phyloP scores from a whole-genome alignment of 2,329 filamentous ascomycete genomes.

The Beauveria sp. region DNA sequence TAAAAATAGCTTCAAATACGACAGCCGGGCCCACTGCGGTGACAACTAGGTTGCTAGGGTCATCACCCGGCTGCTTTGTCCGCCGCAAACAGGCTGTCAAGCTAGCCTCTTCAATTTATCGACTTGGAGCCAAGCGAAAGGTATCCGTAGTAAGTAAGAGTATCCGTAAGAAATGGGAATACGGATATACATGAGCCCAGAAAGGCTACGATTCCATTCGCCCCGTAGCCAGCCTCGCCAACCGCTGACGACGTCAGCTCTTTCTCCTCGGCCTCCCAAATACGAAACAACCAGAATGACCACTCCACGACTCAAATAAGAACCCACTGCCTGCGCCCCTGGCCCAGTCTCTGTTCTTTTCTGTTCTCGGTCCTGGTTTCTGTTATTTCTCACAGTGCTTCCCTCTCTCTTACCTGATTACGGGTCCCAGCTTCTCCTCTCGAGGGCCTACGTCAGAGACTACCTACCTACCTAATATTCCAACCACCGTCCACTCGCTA shows the following conservation, averaged over 20 bases:
- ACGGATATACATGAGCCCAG: neutral
- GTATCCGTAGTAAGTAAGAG: too few species aligned
- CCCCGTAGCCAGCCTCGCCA: neutral
- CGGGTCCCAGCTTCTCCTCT: neutral
- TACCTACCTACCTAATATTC: neutral
- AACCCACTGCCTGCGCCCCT: neutral
- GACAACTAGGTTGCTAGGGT: neutral
- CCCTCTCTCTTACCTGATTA: neutral
- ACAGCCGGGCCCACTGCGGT: neutral
- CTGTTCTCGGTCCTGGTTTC: neutral
- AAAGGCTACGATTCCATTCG: neutral
- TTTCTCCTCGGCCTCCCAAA: neutral
- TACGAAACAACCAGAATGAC: neutral
- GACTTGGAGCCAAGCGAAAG: too few species aligned
- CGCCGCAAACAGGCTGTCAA: too few species aligned
- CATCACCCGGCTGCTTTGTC: too few species aligned
- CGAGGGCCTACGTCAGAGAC: neutral
- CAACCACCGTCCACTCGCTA: neutral
- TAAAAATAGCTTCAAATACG: constrained; percentile 8
- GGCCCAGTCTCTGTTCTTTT: neutral
- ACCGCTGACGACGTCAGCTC: neutral
- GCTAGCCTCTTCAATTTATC: too few species aligned
- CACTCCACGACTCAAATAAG: neutral
- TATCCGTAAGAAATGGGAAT: too few species aligned
- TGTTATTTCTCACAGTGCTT: neutral